A percentile compares a stretch with the other conserved stretches of the same genome.
Conservation (phyloP, 2,329 filamentous ascomycete species). For the Camillea tinctor region DNA sequence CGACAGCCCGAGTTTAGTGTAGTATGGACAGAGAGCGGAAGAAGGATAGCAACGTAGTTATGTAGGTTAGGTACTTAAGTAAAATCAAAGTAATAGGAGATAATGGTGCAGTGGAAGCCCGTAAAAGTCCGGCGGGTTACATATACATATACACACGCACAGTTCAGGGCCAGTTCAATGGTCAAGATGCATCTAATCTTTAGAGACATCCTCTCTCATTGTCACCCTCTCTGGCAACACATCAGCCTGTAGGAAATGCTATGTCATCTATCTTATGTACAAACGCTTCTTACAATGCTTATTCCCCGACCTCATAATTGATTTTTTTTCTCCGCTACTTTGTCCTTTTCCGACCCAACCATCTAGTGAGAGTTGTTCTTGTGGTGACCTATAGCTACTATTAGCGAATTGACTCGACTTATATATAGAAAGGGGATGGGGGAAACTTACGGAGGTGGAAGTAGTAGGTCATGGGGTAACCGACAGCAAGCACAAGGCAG, state of each 20-base stretch:
- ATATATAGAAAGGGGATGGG: neutral
- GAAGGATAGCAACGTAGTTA: too few species aligned
- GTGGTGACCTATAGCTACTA: conserved; percentile 75
- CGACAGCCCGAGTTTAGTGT: too few species aligned
- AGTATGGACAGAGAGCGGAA: too few species aligned
- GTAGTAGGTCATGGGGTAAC: conserved; percentile 99
- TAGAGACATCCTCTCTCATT: conserved; percentile 16
- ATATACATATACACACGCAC: too few species aligned
- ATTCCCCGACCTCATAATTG: conserved; percentile 8
- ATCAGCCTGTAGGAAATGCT: conserved; percentile 14
- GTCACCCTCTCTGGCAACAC: conserved; percentile 32
- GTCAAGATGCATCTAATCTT: conserved; percentile 8
- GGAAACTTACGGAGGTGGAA: conserved; percentile 90
- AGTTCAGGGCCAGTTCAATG: conserved; percentile 1
- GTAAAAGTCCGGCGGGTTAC: too few species aligned
- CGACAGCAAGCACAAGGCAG: conserved; percentile 71
- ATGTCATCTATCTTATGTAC: conserved; percentile 30
- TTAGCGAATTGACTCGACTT: conserved; percentile 3
- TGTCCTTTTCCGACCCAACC: too few species aligned
- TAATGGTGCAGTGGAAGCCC: too few species aligned
- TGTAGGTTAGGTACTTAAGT: too few species aligned
- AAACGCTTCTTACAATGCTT: conserved; percentile 18
- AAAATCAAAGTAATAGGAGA: too few species aligned
- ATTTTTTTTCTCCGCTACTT: neutral
- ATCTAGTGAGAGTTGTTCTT: conserved; percentile 99